A percentile compares a stretch with the other conserved stretches of the same genome.
Evolutionary conservation across 371 early-diverging fungal genomes (phyloP).

Genomic region (Lichtheimia hyalospora): DNA sequence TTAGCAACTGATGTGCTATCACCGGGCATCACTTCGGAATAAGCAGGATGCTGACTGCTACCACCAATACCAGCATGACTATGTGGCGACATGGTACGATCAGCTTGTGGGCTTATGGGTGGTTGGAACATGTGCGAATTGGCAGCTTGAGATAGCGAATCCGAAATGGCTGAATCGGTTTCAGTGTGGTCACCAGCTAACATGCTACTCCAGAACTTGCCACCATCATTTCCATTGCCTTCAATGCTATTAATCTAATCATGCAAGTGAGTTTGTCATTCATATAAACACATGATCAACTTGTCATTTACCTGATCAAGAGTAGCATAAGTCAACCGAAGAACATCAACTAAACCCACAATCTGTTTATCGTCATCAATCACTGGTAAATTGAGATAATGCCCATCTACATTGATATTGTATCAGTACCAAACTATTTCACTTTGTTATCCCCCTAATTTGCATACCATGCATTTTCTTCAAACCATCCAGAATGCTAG

Average conservation of each 20-base stretch:
- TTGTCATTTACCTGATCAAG: constrained; percentile 60
- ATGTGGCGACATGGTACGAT: constrained; percentile 23
- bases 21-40: constrained; percentile 42
- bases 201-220: constrained; percentile 15
- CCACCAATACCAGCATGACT: constrained; percentile 18
- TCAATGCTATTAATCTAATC: constrained; percentile 40
- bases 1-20: constrained; percentile 40
- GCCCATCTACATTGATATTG: constrained; percentile 68
- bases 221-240: constrained; percentile 35
- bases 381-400: constrained; percentile 95
- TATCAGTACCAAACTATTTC: not conserved
- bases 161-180: constrained; percentile 53
- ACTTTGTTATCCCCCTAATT: not conserved
- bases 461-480: constrained; percentile 88
- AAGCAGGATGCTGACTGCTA: constrained; percentile 6
- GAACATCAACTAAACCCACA: constrained; percentile 92
- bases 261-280: too few species aligned
- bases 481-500: constrained; percentile 90
- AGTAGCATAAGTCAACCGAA: constrained; percentile 85
- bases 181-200: constrained; percentile 28
- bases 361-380: constrained; percentile 75
- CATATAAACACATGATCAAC: too few species aligned
- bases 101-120: constrained; percentile 29
- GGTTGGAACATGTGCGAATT: constrained; percentile 32
- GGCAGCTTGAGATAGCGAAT: constrained; percentile 33